phyloP scores from a whole-genome alignment of 768 basidiomycete species.

The Suillus ampliporus region DNA sequence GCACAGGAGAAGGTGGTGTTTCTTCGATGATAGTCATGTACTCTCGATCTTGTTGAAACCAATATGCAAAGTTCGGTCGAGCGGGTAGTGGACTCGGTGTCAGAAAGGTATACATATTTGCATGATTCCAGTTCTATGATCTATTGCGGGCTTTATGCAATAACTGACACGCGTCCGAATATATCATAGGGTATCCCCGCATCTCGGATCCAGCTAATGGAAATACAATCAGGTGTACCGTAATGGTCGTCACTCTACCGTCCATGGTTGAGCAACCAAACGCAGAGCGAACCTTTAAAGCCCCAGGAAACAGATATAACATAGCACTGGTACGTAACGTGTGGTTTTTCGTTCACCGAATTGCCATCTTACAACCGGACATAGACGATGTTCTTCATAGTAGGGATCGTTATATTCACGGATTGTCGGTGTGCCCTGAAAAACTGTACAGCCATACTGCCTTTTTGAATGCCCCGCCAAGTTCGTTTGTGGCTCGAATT shows the following conservation, averaged over 20 bases:
- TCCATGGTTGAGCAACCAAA: too few species aligned
- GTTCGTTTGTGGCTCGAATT: constrained; percentile 37
- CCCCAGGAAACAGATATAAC: constrained; percentile 60
- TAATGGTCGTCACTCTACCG: neutral
- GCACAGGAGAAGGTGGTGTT: neutral
- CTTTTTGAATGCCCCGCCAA: constrained; percentile 69
- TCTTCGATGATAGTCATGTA: too few species aligned
- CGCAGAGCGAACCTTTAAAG: neutral
- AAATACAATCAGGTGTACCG: neutral
- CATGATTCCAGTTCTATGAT: too few species aligned
- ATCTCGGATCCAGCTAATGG: neutral
- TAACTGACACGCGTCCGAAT: neutral
- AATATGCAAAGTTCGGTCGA: too few species aligned
- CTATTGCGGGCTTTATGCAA: neutral
- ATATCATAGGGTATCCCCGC: neutral
- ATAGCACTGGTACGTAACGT: constrained; percentile 60
- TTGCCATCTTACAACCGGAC: neutral
- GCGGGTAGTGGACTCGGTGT: too few species aligned
- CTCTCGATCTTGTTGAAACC: too few species aligned
- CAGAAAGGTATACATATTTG: too few species aligned
- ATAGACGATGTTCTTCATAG: constrained; percentile 72
- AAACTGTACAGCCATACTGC: constrained; percentile 20
- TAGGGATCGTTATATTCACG: constrained; percentile 33
- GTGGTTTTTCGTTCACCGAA: constrained; percentile 12
- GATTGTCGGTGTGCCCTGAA: neutral